Base-by-base conservation (phyloP, 2,329 filamentous ascomycete species). In the Nemania sp. region DNA sequence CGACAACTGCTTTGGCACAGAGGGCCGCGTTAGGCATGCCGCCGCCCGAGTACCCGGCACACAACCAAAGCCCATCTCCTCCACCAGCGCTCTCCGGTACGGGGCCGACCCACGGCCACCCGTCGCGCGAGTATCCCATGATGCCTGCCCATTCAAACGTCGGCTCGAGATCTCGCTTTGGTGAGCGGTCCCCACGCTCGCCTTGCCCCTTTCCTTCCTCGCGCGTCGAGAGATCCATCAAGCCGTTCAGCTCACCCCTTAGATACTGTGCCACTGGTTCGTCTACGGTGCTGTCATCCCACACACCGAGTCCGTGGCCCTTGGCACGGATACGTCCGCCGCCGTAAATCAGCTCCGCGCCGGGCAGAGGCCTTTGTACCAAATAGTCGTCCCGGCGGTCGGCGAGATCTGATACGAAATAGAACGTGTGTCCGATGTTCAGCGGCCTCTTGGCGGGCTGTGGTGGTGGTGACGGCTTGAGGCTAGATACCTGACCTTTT, bases 21-120 rank as follows among this genome's bases (percentile, higher is more conserved):
- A 92, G 80, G 68, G 89, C 89, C 13, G 90, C 88, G 73, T 90
- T 89, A 24, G 91, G 90, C 91, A 94, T 93, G 0, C 92, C 92
- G 78, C 94, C 92, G 0, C 89, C 90, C 3, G 89, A 90, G 74
- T 90, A 93, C 5, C 90, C 91, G 2, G 85, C 90, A 67, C 85
- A 86, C 13, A 93, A 68, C 81, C 84, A 93, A 56, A 93, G 70
- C 0, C 89, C 89, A 3, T 83, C 76, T 22, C 79, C 81, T n/a
- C 85, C 51, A 35, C 6, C 27, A 8, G 26, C 43, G 7, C 77
- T 75, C 43, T 80, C 79, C 0, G 89, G 89, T 24, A 93, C 86
- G 11, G 80, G 79, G 0, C 92, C 92, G 1, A 94, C 89, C 89
- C 90, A 93, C 0, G 92, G 91, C 59, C 85, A 78, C 0, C 85